Conservation (phyloP, 371 early-diverging fungal genomes). For the Funneliformis caledonium region DNA sequence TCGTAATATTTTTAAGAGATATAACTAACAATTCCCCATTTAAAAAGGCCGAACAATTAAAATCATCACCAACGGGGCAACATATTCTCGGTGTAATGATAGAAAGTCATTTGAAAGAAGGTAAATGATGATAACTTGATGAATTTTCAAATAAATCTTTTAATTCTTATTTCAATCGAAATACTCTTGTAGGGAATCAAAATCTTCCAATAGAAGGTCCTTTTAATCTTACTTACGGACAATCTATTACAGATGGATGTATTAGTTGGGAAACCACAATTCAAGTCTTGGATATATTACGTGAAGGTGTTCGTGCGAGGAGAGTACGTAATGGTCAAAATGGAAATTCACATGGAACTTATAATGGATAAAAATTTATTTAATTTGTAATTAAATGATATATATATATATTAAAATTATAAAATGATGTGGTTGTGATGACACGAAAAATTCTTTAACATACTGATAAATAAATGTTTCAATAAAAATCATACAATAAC, state of each 20-base stretch:
- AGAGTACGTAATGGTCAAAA: conserved; percentile 44
- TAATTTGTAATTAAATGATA: not conserved
- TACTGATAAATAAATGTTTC: no score
- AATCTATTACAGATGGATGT: conserved; percentile 87
- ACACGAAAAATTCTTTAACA: no score
- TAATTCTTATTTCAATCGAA: not conserved
- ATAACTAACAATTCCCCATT: not conserved
- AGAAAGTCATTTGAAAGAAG: conserved; percentile 88
- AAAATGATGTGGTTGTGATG: no score
- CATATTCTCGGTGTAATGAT: conserved; percentile 92
- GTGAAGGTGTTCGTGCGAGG: conserved; percentile 65
- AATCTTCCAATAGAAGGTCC: conserved; percentile 73
- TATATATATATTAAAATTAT: not conserved
- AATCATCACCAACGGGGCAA: conserved; percentile 45
- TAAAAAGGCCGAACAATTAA: conserved; percentile 35
- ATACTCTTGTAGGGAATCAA: conserved; percentile 62
- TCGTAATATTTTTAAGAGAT: not conserved
- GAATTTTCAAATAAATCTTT: conserved; percentile 6
- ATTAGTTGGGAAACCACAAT: conserved; percentile 80
- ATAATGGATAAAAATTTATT: not conserved
- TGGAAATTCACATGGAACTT: not conserved
- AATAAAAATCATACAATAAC: no score
- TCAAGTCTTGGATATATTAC: conserved; percentile 68
- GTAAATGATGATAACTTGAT: conserved; percentile 41
- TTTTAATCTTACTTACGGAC: conserved; percentile 74